Percentiles rank a stretch among this genome's conserved stretches.
These are phyloP conservation scores for Clavaria fumosa DNA, from an alignment of 768 basidiomycete species.

Conservation along the genomic window DNA sequence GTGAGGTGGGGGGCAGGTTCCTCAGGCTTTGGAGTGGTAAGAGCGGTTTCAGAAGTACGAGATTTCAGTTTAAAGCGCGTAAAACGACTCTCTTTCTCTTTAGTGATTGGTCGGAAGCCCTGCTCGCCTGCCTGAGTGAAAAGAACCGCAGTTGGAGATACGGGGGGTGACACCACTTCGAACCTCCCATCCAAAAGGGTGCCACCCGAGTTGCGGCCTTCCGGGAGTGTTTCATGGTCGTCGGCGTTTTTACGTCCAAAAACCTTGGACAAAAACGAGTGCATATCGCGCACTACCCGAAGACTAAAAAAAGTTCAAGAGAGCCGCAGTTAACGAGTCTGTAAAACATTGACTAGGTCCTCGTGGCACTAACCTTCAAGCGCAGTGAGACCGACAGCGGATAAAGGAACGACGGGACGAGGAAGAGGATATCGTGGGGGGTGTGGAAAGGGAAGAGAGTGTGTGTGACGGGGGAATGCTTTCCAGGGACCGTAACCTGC, in stretches of 20 bases:
- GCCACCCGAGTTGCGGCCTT: conserved; percentile 24
- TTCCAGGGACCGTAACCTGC: too few species aligned
- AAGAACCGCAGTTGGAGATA: conserved; percentile 24
- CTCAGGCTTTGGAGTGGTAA: conserved; percentile 18
- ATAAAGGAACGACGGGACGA: not conserved
- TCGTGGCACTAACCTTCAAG: not conserved
- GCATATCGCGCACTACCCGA: conserved; percentile 37
- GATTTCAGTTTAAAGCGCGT: conserved; percentile 36
- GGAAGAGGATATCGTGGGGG: too few species aligned
- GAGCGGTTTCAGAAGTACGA: conserved; percentile 21
- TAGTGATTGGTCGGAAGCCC: too few species aligned
- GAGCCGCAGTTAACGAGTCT: not conserved
- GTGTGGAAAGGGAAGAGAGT: too few species aligned
- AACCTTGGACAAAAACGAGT: conserved; percentile 65
- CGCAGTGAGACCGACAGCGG: conserved; percentile 11
- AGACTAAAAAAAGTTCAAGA: conserved; percentile 10
- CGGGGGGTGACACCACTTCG: conserved; percentile 45
- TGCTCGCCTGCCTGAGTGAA: conserved; percentile 20
- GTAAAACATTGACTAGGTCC: not conserved
- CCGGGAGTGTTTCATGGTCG: conserved; percentile 27
- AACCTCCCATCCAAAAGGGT: conserved; percentile 61
- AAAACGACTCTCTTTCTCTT: conserved; percentile 27
- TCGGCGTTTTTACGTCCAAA: conserved; percentile 60
- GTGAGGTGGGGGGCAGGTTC: conserved; percentile 39
- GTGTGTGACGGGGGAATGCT: too few species aligned